Base-by-base conservation (phyloP, 805 yeast species). In the Candida sphagnicola region DNA sequence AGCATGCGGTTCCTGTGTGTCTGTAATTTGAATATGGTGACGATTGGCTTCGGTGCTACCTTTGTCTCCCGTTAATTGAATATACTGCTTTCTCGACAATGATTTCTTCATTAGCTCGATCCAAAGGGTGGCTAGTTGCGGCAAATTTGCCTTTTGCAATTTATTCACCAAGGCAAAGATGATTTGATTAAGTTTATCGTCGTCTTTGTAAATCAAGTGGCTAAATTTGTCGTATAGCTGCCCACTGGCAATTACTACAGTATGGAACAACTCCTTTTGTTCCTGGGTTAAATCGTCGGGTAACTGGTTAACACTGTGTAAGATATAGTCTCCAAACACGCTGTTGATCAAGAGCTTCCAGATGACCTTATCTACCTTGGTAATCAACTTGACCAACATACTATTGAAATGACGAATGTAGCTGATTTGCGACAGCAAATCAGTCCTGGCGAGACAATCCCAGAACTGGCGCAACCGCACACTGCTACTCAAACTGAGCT, bases 401-500 rank as follows among this genome's bases (percentile, higher is more conserved):
- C 30, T 38, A 35, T 38, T 43, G 21, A 49, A 39, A 17, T 35
- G 36, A 2, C 38, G 40, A 31, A 52, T 39, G 35, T 47, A 53
- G 3, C 17, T 29, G 2, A 38, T 31, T 38, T 51, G 56, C 13
- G 29, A 30, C 2, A n/a, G 14, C 12, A 33, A 19, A 30, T 28
- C 26, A 19, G 51, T 17, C 8, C 30, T 34, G 3, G 26, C 14
- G 16, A 63, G 45, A 28, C 46, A 33, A 6, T 34, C 35, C 59
- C 65, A 62, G 38, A 63, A 59, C 18, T 40, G 40, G 3, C 42
- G 37, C 21, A 54, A 43, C 18, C 50, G 44, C 15, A 38, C 50
- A 10, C 32, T 38, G 8, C 52, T 48, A 6, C 54, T 43, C 3
- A 49, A 37, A 5, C 63, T 37, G 37, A 53, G 43, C 10, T 45